phyloP scores from a whole-genome alignment of 192 early-diverging fungal species.

The Coemansia sp. region DNA sequence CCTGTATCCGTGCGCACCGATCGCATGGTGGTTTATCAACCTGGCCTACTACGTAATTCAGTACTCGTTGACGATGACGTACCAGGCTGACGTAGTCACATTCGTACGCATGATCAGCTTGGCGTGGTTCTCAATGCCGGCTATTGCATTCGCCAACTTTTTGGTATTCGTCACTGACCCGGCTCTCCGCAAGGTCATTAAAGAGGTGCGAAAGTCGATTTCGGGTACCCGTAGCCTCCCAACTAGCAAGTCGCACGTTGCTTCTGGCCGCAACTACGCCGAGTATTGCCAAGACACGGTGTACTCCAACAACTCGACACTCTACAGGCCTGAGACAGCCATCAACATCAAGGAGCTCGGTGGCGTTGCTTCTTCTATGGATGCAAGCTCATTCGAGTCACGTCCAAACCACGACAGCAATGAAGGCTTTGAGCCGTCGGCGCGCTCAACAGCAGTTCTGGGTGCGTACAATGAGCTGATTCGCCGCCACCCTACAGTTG shows the following conservation, averaged over 20 bases:
- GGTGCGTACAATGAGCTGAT: conserved; percentile 16
- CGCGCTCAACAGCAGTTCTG: conserved; percentile 10
- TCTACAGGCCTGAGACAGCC: background rate
- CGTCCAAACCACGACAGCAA: background rate
- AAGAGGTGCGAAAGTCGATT: conserved; percentile 17
- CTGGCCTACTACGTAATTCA: conserved; percentile 21
- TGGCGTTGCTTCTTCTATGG: background rate
- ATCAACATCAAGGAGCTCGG: background rate
- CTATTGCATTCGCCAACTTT: conserved; percentile 24
- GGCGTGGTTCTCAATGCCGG: conserved; percentile 18
- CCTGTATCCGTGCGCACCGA: conserved; percentile 31
- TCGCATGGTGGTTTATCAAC: conserved; percentile 25
- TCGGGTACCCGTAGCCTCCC: background rate
- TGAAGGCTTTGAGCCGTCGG: background rate
- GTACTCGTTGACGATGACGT: conserved; percentile 28
- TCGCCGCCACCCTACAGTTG: conserved; percentile 20
- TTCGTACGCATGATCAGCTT: conserved; percentile 8
- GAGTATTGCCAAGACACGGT: background rate
- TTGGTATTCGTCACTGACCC: conserved; percentile 40
- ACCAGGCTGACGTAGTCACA: conserved; percentile 10
- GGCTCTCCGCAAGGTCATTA: conserved; percentile 18
- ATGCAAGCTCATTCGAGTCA: conserved; percentile 7
- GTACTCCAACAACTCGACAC: background rate
- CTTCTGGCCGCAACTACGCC: background rate
- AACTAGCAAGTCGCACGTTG: background rate